Conservation (phyloP, 2,329 filamentous ascomycete genomes). For the Fusarium veterinarium region DNA sequence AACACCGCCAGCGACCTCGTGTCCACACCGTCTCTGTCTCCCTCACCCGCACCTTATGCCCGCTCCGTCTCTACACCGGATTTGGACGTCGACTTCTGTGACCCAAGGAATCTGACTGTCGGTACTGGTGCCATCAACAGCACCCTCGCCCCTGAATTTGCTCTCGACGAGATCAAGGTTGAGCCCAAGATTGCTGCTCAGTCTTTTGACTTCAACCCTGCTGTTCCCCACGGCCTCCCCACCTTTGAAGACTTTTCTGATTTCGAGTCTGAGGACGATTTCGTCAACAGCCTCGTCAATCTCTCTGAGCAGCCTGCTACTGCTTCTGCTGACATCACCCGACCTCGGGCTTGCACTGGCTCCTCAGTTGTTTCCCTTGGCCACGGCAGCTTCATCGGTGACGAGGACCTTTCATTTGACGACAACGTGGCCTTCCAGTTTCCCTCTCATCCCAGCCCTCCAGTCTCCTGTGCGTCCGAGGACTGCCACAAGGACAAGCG, state of each 20-base stretch:
- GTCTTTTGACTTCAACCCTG: conserved; percentile 64
- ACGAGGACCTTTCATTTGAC: conserved; percentile 81
- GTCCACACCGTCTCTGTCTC: conserved; percentile 84
- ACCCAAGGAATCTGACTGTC: conserved; percentile 89
- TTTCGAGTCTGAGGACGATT: conserved; percentile 91
- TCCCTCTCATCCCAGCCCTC: conserved; percentile 71
- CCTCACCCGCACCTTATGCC: conserved; percentile 84
- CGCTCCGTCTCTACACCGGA: conserved; percentile 72
- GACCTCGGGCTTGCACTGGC: conserved; percentile 75
- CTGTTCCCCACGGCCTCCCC: conserved; percentile 70
- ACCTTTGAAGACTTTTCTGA: conserved; percentile 89
- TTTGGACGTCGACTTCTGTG: conserved; percentile 85
- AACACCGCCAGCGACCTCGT: conserved; percentile 76
- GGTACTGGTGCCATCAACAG: conserved; percentile 62
- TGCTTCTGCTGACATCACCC: conserved; percentile 67
- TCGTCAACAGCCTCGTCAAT: conserved; percentile 76
- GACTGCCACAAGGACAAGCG: conserved; percentile 69
- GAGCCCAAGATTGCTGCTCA: conserved; percentile 61
- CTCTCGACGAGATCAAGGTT: conserved; percentile 70
- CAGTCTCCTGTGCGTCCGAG: conserved; percentile 49
- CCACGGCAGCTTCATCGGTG: conserved; percentile 81
- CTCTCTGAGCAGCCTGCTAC: conserved; percentile 62
- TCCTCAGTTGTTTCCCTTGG: conserved; percentile 76
- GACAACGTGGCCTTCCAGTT: conserved; percentile 72
- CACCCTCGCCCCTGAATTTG: conserved; percentile 69